These are phyloP conservation scores for Arabidopsis lyrata DNA, from an alignment of 441 rosid species.

Conservation along the genomic window DNA sequence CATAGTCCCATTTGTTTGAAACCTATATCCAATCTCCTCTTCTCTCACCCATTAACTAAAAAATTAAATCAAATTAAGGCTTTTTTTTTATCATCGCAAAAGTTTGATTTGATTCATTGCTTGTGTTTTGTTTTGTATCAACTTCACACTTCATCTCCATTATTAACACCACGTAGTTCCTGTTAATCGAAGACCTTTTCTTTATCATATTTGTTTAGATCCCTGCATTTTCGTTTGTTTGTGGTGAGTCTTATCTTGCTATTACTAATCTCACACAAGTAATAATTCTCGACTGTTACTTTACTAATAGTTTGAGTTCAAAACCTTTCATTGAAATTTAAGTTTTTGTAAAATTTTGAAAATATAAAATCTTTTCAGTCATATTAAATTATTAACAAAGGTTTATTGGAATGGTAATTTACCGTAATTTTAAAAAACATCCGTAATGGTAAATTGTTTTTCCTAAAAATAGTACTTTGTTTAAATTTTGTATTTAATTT, in stretches of 20 bases:
- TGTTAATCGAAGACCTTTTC: conserved; percentile 12
- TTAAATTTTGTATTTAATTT: background rate
- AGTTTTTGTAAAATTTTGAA: background rate
- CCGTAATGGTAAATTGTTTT: background rate
- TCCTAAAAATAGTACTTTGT: background rate
- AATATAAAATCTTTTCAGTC: background rate
- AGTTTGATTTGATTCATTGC: conserved; percentile 38
- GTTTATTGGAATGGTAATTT: no score
- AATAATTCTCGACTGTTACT: background rate
- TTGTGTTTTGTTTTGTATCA: conserved; percentile 4
- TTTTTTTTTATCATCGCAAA: background rate
- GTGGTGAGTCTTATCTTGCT: conserved; percentile 12
- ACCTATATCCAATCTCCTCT: conserved; percentile 40
- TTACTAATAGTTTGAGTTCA: background rate
- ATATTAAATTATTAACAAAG: background rate
- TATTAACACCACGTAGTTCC: conserved; percentile 37
- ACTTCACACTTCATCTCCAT: conserved; percentile 31
- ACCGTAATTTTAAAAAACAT: no score
- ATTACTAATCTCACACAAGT: conserved; percentile 3
- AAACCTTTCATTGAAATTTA: background rate
- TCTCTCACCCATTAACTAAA: conserved; percentile 14
- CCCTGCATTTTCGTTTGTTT: background rate
- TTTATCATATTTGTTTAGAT: conserved; percentile 27
- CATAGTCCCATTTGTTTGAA: conserved; percentile 40
- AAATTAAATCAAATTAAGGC: background rate